These are phyloP conservation scores for Ophiosphaerella korrae DNA, from an alignment of 2,329 filamentous ascomycete species.

Conservation along the genomic window DNA sequence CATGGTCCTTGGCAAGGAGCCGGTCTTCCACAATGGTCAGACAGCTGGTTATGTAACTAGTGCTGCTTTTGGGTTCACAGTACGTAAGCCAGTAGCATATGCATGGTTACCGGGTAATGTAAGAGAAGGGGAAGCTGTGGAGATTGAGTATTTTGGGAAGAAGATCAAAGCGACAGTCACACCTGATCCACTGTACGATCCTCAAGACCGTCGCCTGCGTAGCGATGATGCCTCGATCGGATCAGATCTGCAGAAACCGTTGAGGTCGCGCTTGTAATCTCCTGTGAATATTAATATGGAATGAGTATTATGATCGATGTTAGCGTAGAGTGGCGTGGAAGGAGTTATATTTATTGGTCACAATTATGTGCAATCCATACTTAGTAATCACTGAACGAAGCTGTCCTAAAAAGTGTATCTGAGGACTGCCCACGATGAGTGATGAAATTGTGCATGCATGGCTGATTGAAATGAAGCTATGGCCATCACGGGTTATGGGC, in stretches of 20 bases:
- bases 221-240: slow-evolving; percentile 24
- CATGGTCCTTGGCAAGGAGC: slow-evolving; percentile 66
- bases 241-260: slow-evolving; percentile 26
- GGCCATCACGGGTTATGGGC: neutral
- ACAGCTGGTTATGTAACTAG: slow-evolving; percentile 64
- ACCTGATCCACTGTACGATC: slow-evolving; percentile 57
- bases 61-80: slow-evolving; percentile 64
- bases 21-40: slow-evolving; percentile 58
- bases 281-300: slow-evolving; percentile 4
- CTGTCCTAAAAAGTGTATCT: too few relatives aligned
- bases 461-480: neutral
- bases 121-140: slow-evolving; percentile 56
- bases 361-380: neutral
- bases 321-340: slow-evolving; percentile 11
- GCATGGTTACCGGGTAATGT: slow-evolving; percentile 60
- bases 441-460: neutral
- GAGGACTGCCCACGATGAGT: too few relatives aligned
- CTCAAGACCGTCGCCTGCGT: slow-evolving; percentile 46
- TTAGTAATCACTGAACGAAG: neutral
- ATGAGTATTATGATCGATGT: slow-evolving; percentile 18
- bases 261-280: slow-evolving; percentile 28
- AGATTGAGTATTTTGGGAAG: slow-evolving; percentile 67
- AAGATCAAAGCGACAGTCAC: slow-evolving; percentile 60
- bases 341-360: neutral
- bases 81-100: slow-evolving; percentile 65